These are phyloP conservation scores for Aspergillus ellipticus DNA, from an alignment of 495 filamentous ascomycete genomes.

Conservation along the genomic window DNA sequence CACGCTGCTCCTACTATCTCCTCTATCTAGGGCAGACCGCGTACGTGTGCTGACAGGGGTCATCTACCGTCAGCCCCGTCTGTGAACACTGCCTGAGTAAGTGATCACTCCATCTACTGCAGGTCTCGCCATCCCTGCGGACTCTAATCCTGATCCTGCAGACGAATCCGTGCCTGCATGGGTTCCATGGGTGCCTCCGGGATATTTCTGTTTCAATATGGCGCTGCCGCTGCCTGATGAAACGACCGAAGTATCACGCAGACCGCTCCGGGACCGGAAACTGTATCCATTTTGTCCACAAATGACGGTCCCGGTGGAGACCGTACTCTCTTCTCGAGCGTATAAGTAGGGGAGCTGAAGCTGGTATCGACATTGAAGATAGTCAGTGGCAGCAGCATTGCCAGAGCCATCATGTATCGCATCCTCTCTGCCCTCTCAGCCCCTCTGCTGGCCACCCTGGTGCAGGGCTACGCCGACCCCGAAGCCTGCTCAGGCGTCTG, in stretches of 20 bases:
- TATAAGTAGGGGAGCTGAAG: too few relatives aligned
- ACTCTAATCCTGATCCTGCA: too few relatives aligned
- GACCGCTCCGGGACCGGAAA: neutral
- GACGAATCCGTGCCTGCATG: too few relatives aligned
- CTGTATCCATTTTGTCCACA: neutral
- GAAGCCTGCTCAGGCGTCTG: conserved; percentile 58
- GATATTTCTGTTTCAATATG: conserved; percentile 1
- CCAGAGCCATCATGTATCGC: neutral
- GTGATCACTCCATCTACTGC: too few relatives aligned
- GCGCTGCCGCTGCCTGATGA: neutral
- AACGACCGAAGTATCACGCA: neutral
- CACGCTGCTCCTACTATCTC: too few relatives aligned
- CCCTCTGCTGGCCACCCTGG: conserved; percentile 17
- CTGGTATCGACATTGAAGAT: too few relatives aligned
- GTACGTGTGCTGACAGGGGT: too few relatives aligned
- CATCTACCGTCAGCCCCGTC: too few relatives aligned
- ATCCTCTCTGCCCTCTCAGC: neutral
- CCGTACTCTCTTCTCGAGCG: neutral
- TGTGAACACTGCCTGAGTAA: too few relatives aligned
- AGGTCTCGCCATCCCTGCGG: too few relatives aligned
- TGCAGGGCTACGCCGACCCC: conserved; percentile 49
- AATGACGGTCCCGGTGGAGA: neutral
- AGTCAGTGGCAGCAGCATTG: neutral
- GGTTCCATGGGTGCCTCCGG: neutral
- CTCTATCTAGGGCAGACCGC: too few relatives aligned